Percentiles rank a stretch among this genome's conserved stretches.
These are phyloP conservation scores for Podospora pseudocomata DNA, from an alignment of 495 filamentous ascomycete species.

Conservation along the genomic window DNA sequence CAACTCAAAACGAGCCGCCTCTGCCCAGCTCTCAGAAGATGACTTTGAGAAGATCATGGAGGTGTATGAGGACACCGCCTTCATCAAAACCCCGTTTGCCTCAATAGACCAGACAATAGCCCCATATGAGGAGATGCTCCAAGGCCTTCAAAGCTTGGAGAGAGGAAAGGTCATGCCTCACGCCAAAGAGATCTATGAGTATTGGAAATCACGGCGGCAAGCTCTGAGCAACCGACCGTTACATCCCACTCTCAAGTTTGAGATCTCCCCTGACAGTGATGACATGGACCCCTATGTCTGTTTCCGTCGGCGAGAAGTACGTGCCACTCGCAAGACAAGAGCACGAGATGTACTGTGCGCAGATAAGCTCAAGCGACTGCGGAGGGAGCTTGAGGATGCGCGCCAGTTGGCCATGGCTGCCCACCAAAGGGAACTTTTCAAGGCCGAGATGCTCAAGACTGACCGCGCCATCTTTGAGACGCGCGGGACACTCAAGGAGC, in stretches of 20 bases:
- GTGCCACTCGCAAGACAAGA: slow-evolving; percentile 90
- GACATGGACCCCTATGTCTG: slow-evolving; percentile 97
- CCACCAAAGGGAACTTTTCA: slow-evolving; percentile 70
- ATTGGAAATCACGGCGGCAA: slow-evolving; percentile 77
- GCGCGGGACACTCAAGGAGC: slow-evolving; percentile 72
- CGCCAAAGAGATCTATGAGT: slow-evolving; percentile 81
- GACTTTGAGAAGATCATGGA: slow-evolving; percentile 93
- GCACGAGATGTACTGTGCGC: slow-evolving; percentile 88
- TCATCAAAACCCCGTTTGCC: slow-evolving; percentile 78
- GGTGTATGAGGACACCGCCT: slow-evolving; percentile 84
- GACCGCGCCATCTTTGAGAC: slow-evolving; percentile 77
- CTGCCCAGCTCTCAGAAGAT: slow-evolving; percentile 72
- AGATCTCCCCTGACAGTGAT: slow-evolving; percentile 87
- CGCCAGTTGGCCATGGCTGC: slow-evolving; percentile 74
- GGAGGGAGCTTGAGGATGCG: slow-evolving; percentile 88
- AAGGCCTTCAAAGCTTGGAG: slow-evolving; percentile 69
- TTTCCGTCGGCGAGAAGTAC: slow-evolving; percentile 92
- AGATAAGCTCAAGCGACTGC: slow-evolving; percentile 87
- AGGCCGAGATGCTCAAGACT: slow-evolving; percentile 67
- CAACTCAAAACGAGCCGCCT: slow-evolving; percentile 67
- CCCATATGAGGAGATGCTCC: slow-evolving; percentile 73
- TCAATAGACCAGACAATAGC: slow-evolving; percentile 82
- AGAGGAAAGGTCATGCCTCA: slow-evolving; percentile 61
- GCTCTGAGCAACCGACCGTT: slow-evolving; percentile 62
- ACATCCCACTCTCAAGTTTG: slow-evolving; percentile 80